Conservation (phyloP, 306 rosid species). For the Cyclanthera cordifolia region DNA sequence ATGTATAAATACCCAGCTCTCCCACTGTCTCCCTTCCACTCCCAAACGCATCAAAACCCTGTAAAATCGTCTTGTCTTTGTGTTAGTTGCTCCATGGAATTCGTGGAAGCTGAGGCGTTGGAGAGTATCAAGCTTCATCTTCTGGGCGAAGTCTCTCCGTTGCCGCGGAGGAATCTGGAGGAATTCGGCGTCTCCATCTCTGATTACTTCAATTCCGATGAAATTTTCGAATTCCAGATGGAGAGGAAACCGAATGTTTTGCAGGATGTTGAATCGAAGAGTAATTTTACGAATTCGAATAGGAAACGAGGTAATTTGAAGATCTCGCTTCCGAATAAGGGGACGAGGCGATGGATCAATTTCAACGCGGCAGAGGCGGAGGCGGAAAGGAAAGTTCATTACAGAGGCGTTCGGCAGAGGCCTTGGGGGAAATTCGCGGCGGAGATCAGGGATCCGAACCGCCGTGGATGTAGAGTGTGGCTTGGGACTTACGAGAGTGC, state of each 20-base stretch:
- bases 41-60: too few species aligned
- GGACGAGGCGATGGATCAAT: conserved; percentile 26
- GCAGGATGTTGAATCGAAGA: conserved; percentile 5
- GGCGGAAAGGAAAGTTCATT: conserved; percentile 15
- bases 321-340: conserved; percentile 42
- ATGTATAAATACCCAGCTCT: too few species aligned
- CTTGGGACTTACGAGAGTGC: conserved; percentile 63
- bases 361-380: too few species aligned
- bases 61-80: not conserved
- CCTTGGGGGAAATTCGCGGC: conserved; percentile 76
- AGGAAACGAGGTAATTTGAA: conserved; percentile 39
- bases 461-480: conserved; percentile 59
- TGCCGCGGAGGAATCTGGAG: not conserved
- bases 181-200: not conserved
- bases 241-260: conserved; percentile 1
- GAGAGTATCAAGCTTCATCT: conserved; percentile 44
- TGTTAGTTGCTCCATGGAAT: not conserved
- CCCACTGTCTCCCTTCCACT: too few species aligned
- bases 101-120: conserved; percentile 31
- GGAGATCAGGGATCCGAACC: conserved; percentile 61
- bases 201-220: conserved; percentile 14
- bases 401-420: conserved; percentile 59
- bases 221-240: conserved; percentile 16
- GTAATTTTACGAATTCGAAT: not conserved
- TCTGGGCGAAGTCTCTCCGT: conserved; percentile 24